phyloP scores from a whole-genome alignment of 345 rosid genomes.

The Lepidium didymum region DNA sequence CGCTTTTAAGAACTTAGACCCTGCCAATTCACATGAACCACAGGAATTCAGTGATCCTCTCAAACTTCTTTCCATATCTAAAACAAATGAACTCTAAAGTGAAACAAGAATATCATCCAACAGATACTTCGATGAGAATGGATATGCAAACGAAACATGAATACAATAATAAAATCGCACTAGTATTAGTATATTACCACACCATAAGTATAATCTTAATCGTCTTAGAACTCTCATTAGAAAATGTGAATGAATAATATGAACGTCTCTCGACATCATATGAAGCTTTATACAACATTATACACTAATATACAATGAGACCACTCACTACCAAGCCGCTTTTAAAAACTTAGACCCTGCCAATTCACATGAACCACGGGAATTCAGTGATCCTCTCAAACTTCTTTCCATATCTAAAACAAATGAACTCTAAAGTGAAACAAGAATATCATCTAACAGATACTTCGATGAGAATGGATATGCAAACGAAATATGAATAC shows the following conservation, averaged over 20 bases:
- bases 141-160: not conserved
- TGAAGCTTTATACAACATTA: not conserved
- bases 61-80: not conserved
- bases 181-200: not conserved
- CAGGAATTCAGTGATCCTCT: not conserved
- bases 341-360: constrained; percentile 25
- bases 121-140: no score
- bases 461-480: not conserved
- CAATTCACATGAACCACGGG: not conserved
- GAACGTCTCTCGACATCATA: not conserved
- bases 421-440: not conserved
- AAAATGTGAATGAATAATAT: not conserved
- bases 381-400: not conserved
- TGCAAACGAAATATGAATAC: not conserved
- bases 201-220: not conserved
- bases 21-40: constrained; percentile 16
- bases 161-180: no score
- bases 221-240: not conserved
- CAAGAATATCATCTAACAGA: not conserved
- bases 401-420: not conserved
- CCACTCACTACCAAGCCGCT: constrained; percentile 7
- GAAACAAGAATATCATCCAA: no score
- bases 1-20: constrained; percentile 18
- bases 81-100: no score
- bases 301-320: not conserved